These are phyloP conservation scores for Solanum hybrid DNA, from an alignment of 305 asterid species.

Conservation along the genomic window DNA sequence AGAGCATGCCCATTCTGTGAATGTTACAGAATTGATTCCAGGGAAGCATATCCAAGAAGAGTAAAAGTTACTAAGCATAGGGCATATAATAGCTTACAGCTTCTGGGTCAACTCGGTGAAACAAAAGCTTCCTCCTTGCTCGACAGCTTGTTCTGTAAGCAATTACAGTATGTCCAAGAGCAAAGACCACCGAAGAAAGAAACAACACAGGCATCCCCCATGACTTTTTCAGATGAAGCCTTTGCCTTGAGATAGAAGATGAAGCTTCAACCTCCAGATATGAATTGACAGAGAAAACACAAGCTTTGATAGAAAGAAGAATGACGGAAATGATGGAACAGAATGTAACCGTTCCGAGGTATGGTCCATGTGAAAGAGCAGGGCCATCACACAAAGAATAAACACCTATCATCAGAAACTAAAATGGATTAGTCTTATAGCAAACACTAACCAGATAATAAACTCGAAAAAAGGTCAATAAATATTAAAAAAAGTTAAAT, in stretches of 20 bases:
- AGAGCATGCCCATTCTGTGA: not conserved
- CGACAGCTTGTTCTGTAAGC: constrained; percentile 88
- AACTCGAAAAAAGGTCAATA: not conserved
- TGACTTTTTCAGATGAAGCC: constrained; percentile 88
- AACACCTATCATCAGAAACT: constrained; percentile 41
- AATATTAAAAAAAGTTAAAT: not conserved
- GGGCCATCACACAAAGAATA: constrained; percentile 64
- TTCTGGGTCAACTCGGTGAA: constrained; percentile 84
- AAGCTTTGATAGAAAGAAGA: constrained; percentile 72
- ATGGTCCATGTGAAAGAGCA: constrained; percentile 76
- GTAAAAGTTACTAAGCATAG: not conserved
- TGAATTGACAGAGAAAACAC: constrained; percentile 75
- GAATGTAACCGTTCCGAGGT: constrained; percentile 75
- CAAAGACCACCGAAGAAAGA: constrained; percentile 87
- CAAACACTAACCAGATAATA: not conserved
- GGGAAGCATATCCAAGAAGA: not conserved
- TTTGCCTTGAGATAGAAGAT: constrained; percentile 60
- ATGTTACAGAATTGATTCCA: not conserved
- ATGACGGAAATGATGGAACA: constrained; percentile 62
- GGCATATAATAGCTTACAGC: constrained; percentile 44
- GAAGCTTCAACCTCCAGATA: constrained; percentile 75
- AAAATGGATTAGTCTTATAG: not conserved
- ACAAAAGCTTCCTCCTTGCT: constrained; percentile 82
- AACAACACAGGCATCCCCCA: constrained; percentile 99
- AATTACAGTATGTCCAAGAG: constrained; percentile 90